These are phyloP conservation scores for Pulveroboletus frians DNA, from an alignment of 768 basidiomycete species.

Conservation along the genomic window DNA sequence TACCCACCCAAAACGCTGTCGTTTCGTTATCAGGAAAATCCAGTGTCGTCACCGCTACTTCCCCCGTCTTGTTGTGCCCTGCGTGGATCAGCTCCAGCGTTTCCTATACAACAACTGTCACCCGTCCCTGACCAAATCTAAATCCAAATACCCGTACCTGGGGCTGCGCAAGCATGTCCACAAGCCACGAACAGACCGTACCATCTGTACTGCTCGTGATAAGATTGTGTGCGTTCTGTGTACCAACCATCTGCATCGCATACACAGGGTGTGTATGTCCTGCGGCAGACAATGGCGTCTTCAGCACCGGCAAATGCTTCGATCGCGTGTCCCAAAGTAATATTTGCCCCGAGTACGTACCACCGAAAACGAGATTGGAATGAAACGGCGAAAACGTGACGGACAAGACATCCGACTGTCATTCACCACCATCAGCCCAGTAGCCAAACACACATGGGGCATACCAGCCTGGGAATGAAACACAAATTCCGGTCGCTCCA, in stretches of 20 bases:
- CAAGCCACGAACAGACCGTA: conserved; percentile 94
- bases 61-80: conserved; percentile 94
- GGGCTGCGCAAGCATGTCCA: conserved; percentile 98
- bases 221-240: conserved; percentile 96
- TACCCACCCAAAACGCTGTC: conserved; percentile 95
- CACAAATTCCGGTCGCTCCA: conserved; percentile 94
- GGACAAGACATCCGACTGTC: conserved; percentile 93
- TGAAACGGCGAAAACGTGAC: conserved; percentile 98
- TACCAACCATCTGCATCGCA: conserved; percentile 97
- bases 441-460: neutral
- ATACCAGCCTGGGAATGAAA: conserved; percentile 91
- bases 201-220: conserved; percentile 98
- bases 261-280: conserved; percentile 99
- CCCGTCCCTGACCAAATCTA: neutral
- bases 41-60: conserved; percentile 89
- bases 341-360: conserved; percentile 99
- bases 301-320: conserved; percentile 91
- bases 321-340: conserved; percentile 97
- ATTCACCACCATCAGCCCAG: conserved; percentile 3
- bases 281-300: conserved; percentile 91
- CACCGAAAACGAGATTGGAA: conserved; percentile 94
- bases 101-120: conserved; percentile 52
- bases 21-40: conserved; percentile 97
- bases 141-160: conserved; percentile 50
- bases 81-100: conserved; percentile 84